phyloP scores from a whole-genome alignment of 1,139 yeast species.

The Protomyces gravidus region DNA sequence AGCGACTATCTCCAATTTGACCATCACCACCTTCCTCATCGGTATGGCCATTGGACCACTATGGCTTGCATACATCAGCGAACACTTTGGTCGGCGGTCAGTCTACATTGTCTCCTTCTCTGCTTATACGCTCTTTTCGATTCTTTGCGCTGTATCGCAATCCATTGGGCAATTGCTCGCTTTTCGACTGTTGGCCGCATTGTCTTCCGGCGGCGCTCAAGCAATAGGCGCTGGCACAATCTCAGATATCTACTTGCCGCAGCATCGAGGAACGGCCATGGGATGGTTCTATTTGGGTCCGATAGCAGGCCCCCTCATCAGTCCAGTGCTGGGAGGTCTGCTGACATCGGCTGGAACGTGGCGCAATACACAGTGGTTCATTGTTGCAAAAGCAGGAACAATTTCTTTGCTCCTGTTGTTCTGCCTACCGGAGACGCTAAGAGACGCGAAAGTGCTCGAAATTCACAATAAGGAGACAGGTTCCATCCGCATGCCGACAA shows the following conservation, averaged over 20 bases:
- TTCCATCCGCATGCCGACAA: constrained; percentile 44
- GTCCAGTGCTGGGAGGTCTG: constrained; percentile 80
- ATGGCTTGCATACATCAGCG: constrained; percentile 86
- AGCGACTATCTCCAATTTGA: constrained; percentile 58
- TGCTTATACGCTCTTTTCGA: constrained; percentile 59
- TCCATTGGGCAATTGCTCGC: constrained; percentile 60
- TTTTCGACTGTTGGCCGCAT: constrained; percentile 69
- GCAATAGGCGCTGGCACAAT: constrained; percentile 89
- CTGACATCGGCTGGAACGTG: constrained; percentile 71
- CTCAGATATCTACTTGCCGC: constrained; percentile 63
- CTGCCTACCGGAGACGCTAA: constrained; percentile 69
- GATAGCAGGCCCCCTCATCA: constrained; percentile 69
- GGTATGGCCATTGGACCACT: constrained; percentile 65
- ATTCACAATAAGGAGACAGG: constrained; percentile 29
- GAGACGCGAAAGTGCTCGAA: constrained; percentile 21
- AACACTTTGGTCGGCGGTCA: constrained; percentile 62
- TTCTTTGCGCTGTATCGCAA: constrained; percentile 68
- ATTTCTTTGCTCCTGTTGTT: constrained; percentile 52
- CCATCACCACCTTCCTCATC: constrained; percentile 1
- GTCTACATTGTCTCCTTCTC: constrained; percentile 66
- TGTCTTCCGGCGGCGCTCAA: constrained; percentile 79
- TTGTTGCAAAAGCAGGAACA: constrained; percentile 62
- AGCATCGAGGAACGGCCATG: constrained; percentile 73
- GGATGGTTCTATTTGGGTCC: constrained; percentile 81
- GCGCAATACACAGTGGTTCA: constrained; percentile 86